Conservation (phyloP, 1,284 basidiomycete species). For the Cryptococcus sp. region DNA sequence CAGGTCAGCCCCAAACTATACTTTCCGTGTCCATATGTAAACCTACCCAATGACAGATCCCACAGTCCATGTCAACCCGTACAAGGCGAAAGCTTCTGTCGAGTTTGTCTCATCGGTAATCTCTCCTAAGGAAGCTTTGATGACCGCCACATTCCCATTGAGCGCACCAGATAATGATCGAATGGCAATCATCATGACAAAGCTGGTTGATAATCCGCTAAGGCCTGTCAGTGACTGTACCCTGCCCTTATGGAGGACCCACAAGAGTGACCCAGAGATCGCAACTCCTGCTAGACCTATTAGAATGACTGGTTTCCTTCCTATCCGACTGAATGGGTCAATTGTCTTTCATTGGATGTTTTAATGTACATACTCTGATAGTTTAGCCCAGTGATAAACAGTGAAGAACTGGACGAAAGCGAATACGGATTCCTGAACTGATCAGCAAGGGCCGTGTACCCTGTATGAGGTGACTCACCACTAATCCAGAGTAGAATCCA, state of each 20-base stretch:
- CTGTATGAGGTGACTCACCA: constrained; percentile 14
- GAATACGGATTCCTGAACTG: constrained; percentile 36
- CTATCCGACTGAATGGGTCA: constrained; percentile 25
- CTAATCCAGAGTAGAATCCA: constrained; percentile 45
- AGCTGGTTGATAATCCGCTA: constrained; percentile 39
- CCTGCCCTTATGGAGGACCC: constrained; percentile 6
- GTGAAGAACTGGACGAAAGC: constrained; percentile 45
- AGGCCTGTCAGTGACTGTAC: neutral
- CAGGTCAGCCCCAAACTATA: constrained; percentile 1
- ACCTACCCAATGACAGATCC: constrained; percentile 38
- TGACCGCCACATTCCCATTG: constrained; percentile 44
- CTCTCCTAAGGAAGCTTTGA: constrained; percentile 44
- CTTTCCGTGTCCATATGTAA: neutral
- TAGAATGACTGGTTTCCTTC: constrained; percentile 40
- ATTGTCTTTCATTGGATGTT: neutral
- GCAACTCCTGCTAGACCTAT: constrained; percentile 38
- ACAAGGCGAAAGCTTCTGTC: constrained; percentile 45
- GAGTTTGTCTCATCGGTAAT: constrained; percentile 45
- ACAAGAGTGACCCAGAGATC: constrained; percentile 39
- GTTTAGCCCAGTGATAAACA: constrained; percentile 45
- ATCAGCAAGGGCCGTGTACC: neutral
- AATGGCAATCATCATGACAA: constrained; percentile 39
- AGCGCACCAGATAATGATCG: constrained; percentile 38
- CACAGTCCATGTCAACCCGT: constrained; percentile 44
- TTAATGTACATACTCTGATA: constrained; percentile 35